Conservation (phyloP, 768 basidiomycete species). For the Neoboletus brunneissimus region DNA sequence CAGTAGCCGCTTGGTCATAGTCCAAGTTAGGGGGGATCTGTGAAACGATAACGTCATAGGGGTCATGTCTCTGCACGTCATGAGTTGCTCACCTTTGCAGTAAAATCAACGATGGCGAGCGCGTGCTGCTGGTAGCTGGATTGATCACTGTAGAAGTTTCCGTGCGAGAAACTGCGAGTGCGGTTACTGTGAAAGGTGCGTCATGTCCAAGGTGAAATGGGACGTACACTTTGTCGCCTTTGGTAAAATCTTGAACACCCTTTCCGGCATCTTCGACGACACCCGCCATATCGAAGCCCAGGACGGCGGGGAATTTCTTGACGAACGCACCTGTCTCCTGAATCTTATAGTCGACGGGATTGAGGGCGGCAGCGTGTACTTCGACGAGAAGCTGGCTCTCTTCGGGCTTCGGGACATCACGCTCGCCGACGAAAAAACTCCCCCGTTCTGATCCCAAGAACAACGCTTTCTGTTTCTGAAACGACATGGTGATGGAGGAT, state of each 20-base stretch:
- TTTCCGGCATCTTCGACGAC: slow-evolving; percentile 38
- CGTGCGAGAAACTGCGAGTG: slow-evolving; percentile 18
- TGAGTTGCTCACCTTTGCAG: slow-evolving; percentile 34
- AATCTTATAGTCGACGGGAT: slow-evolving; percentile 46
- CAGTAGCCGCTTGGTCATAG: slow-evolving; percentile 44
- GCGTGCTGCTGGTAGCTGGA: slow-evolving; percentile 42
- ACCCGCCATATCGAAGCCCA: slow-evolving; percentile 39
- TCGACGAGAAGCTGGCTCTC: slow-evolving; percentile 42
- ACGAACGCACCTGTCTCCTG: slow-evolving; percentile 32
- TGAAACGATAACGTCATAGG: slow-evolving; percentile 3
- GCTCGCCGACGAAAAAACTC: slow-evolving; percentile 29
- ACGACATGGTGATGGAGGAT: slow-evolving; percentile 17
- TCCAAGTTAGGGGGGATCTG: slow-evolving; percentile 44
- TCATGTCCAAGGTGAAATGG: not conserved
- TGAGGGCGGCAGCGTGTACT: slow-evolving; percentile 39
- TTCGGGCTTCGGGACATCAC: slow-evolving; percentile 33
- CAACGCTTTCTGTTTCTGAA: slow-evolving; percentile 29
- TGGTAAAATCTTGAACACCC: slow-evolving; percentile 32
- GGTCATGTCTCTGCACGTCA: not conserved
- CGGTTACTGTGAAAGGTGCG: not conserved
- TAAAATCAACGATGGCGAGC: slow-evolving; percentile 29
- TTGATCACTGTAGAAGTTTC: slow-evolving; percentile 32
- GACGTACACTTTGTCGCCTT: slow-evolving; percentile 42
- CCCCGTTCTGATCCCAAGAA: slow-evolving; percentile 29
- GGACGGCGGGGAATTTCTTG: slow-evolving; percentile 35